Evolutionary conservation across 768 basidiomycete species (phyloP).

Genomic region (Amanita exitialis): DNA sequence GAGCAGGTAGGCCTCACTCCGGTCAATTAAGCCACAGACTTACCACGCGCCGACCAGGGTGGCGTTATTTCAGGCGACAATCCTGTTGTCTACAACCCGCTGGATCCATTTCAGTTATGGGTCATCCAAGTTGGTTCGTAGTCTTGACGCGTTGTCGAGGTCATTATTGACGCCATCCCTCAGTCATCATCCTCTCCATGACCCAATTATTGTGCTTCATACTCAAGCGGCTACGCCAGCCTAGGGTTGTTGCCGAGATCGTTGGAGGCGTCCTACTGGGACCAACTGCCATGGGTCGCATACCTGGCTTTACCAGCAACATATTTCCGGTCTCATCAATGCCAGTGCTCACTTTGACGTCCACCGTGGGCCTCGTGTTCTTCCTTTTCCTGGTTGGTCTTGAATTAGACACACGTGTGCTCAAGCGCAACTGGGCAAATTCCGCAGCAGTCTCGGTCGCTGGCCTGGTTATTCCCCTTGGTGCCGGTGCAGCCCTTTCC

Average conservation of each 20-base stretch:
- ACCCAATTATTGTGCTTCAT: slow-evolving; percentile 61
- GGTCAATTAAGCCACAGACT: neutral
- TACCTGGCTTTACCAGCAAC: slow-evolving; percentile 53
- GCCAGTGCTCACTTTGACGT: slow-evolving; percentile 57
- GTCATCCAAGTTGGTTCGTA: slow-evolving; percentile 61
- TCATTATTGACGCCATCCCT: slow-evolving; percentile 4
- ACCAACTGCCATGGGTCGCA: slow-evolving; percentile 66
- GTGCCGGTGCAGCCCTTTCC: slow-evolving; percentile 65
- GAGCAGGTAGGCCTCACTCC: slow-evolving; percentile 29
- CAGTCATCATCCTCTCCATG: slow-evolving; percentile 75
- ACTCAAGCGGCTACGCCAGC: slow-evolving; percentile 68
- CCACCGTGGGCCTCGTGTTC: slow-evolving; percentile 65
- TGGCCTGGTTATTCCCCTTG: slow-evolving; percentile 72
- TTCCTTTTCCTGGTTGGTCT: slow-evolving; percentile 81
- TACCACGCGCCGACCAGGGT: slow-evolving; percentile 31
- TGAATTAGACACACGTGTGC: slow-evolving; percentile 67
- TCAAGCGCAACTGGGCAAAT: slow-evolving; percentile 52
- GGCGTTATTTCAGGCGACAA: slow-evolving; percentile 73
- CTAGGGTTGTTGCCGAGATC: slow-evolving; percentile 90
- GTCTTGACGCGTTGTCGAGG: neutral
- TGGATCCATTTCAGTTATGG: slow-evolving; percentile 71
- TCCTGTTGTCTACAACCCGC: slow-evolving; percentile 48
- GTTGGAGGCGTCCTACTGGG: slow-evolving; percentile 86
- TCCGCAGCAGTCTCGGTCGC: slow-evolving; percentile 51
- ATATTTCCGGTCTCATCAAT: slow-evolving; percentile 50